Evolutionary conservation across 495 filamentous ascomycete genomes (phyloP).

Genomic region (Penicillium subrubescens): DNA sequence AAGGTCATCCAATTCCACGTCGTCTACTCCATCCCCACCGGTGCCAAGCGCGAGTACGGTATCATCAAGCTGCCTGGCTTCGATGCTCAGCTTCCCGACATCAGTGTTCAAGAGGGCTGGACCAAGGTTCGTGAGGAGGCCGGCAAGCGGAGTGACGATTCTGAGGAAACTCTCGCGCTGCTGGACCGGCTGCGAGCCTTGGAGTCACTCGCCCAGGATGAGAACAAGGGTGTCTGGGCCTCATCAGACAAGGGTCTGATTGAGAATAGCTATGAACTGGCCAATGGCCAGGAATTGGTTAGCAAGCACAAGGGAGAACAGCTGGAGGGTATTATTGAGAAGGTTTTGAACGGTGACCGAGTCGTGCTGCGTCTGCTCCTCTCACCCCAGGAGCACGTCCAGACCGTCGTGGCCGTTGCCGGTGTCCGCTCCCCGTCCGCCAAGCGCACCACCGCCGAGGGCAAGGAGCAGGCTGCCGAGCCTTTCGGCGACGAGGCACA

Average conservation of each 20-base stretch:
- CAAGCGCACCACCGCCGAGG: slow-evolving; percentile 75
- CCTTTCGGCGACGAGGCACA: slow-evolving; percentile 85
- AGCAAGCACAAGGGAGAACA: slow-evolving; percentile 75
- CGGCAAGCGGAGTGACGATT: slow-evolving; percentile 77
- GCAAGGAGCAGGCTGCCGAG: slow-evolving; percentile 80
- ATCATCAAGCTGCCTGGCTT: slow-evolving; percentile 68
- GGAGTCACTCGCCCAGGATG: slow-evolving; percentile 79
- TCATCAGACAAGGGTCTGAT: slow-evolving; percentile 59
- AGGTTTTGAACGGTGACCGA: slow-evolving; percentile 87
- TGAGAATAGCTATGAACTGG: slow-evolving; percentile 76
- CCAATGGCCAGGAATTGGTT: slow-evolving; percentile 69
- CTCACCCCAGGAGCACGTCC: slow-evolving; percentile 74
- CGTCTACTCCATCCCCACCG: slow-evolving; percentile 80
- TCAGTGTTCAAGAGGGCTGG: slow-evolving; percentile 82
- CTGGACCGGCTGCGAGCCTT: slow-evolving; percentile 74
- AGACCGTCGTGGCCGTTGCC: slow-evolving; percentile 84
- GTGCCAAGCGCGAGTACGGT: slow-evolving; percentile 84
- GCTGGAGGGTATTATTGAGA: slow-evolving; percentile 81
- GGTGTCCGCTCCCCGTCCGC: slow-evolving; percentile 86
- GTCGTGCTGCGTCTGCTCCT: slow-evolving; percentile 80
- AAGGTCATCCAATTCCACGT: slow-evolving; percentile 83
- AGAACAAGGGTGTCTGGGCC: slow-evolving; percentile 77
- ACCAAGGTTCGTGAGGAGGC: slow-evolving; percentile 90
- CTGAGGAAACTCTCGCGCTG: slow-evolving; percentile 66
- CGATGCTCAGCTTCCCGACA: slow-evolving; percentile 75